These are phyloP conservation scores for Carex scoparia DNA, from an alignment of 176 grass and related monocot genomes.

Conservation along the genomic window DNA sequence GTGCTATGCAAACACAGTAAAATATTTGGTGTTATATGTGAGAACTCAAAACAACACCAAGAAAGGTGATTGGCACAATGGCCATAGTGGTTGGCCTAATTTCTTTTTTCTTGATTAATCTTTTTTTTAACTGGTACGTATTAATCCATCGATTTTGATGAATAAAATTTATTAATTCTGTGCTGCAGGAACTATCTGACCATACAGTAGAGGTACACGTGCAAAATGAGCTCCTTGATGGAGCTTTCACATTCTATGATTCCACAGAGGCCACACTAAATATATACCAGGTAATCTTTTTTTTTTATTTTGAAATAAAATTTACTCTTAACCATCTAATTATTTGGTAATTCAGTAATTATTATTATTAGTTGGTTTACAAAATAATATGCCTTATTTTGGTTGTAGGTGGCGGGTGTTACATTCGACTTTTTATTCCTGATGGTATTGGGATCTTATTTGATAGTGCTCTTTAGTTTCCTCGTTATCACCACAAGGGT, in stretches of 20 bases:
- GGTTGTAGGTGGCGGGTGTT: constrained; percentile 83
- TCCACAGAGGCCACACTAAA: constrained; percentile 70
- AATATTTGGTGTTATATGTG: not conserved
- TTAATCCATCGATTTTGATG: not conserved
- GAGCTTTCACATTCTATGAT: constrained; percentile 92
- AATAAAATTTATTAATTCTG: constrained; percentile 4
- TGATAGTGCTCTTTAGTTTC: constrained; percentile 93
- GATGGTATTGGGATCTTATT: constrained; percentile 70
- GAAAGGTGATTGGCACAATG: not conserved
- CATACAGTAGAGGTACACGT: constrained; percentile 78
- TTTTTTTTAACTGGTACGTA: not conserved
- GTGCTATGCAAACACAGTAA: not conserved
- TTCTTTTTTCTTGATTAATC: not conserved
- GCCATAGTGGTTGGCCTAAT: not conserved
- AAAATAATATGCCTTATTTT: not conserved
- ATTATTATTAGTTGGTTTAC: constrained; percentile 1
- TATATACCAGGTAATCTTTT: constrained; percentile 67
- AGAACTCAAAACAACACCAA: not conserved
- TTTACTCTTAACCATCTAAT: constrained; percentile 20
- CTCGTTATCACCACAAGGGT: constrained; percentile 96
- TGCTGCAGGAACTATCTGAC: constrained; percentile 72
- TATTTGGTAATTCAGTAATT: not conserved
- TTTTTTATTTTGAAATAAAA: constrained; percentile 16
- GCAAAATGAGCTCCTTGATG: constrained; percentile 79
- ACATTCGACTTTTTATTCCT: constrained; percentile 87